Base-by-base conservation (phyloP, 164 flowering plant species). In the Chimonanthus salicifolius region DNA sequence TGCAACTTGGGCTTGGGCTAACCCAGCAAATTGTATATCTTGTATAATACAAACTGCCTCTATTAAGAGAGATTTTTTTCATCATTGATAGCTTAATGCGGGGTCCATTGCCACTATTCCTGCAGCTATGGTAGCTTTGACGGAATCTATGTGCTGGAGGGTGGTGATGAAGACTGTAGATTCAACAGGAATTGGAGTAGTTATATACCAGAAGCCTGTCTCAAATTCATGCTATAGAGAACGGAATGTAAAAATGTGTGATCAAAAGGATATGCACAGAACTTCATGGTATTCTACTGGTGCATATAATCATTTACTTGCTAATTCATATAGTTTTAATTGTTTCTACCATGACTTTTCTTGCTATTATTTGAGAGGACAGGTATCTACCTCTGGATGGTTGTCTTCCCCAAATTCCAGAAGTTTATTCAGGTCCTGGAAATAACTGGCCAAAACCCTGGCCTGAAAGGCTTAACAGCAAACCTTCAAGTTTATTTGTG, bases 141-240 rank as follows among this genome's bases (percentile, higher is more conserved):
- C 98, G 67, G 84, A 85, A 74, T 80, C 97, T 45, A 85, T 95
- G 67, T 95, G 99, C 87, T 95, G 98, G 99, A 85, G 86, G 69
- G 79, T 69, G 68, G 89, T 90, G 64, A 84, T 83, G 13, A 95
- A 87, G 82, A 79, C 85, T 43, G 74, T 78, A 46, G 88, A 85
- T 48, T 76, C 86, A 70, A 60, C 77, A 63, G 87, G 93, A 62
- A 81, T 95, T 69, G 98, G 98, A 15, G 82, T 92, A 74, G 97
- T 92, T n/a, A 86, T 95, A 78, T 95, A 84, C 79, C 96, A 89
- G 82, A 95, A 93, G 84, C 94, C 98, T 60, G 81, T 79, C 49
- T 87, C 99, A 44, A 78, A 83, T 75, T 78, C 88, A 69, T 93
- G 98, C 83, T 93, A 91, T 80, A 82, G 86, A 69, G 74, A 76